Conservation (phyloP, 225 moss, liverwort and hornwort species). For the Lunularia cruciata region DNA sequence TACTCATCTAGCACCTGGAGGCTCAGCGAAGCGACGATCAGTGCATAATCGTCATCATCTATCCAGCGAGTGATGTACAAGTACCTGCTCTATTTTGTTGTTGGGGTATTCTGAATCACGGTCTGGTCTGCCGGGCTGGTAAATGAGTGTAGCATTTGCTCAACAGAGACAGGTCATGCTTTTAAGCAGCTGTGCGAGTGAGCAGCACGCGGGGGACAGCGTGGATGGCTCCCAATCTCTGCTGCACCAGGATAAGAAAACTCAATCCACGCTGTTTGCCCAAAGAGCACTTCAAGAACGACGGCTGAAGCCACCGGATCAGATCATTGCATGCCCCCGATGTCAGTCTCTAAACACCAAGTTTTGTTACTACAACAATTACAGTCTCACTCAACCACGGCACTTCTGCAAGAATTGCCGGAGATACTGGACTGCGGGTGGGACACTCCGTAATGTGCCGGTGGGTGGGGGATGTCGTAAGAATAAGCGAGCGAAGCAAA, state of each 20-base stretch:
- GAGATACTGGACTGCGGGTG: slow-evolving; percentile 54
- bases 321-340: slow-evolving; percentile 49
- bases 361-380: slow-evolving; percentile 58
- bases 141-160: slow-evolving; percentile 37
- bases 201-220: slow-evolving; percentile 50
- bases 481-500: slow-evolving; percentile 48
- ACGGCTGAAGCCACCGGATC: slow-evolving; percentile 52
- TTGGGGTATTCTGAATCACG: slow-evolving; percentile 13
- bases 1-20: too few species aligned
- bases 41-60: too few species aligned
- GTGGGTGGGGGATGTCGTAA: slow-evolving; percentile 54
- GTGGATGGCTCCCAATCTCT: slow-evolving; percentile 51
- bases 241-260: slow-evolving; percentile 48
- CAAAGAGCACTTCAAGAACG: slow-evolving; percentile 50
- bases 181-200: slow-evolving; percentile 43
- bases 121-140: background rate
- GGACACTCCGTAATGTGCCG: slow-evolving; percentile 51
- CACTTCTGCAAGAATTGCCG: slow-evolving; percentile 58
- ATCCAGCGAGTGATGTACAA: slow-evolving; percentile 23
- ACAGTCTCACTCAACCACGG: slow-evolving; percentile 51
- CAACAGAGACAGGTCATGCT: slow-evolving; percentile 49
- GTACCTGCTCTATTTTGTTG: background rate
- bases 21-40: too few species aligned
- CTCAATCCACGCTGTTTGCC: slow-evolving; percentile 43
- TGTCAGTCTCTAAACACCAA: slow-evolving; percentile 54